Evolutionary conservation across 306 rosid genomes (phyloP).

Genomic region (Alnus glutinosa): DNA sequence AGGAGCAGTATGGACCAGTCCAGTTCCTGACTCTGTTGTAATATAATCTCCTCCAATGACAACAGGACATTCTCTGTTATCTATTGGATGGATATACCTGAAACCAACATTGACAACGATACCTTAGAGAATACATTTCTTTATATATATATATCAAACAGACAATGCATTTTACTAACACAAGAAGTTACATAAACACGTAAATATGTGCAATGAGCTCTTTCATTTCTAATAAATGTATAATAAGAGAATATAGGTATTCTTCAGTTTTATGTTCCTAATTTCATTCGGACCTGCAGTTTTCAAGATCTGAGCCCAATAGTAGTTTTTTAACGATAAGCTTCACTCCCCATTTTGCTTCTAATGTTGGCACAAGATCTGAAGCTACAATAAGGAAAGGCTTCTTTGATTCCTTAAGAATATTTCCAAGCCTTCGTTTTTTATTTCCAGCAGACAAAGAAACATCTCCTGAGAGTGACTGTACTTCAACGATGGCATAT

Average conservation of each 20-base stretch:
- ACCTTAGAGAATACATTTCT: conserved; percentile 20
- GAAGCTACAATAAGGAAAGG: conserved; percentile 82
- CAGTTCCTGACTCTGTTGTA: conserved; percentile 94
- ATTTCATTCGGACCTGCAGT: conserved; percentile 62
- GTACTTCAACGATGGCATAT: conserved; percentile 85
- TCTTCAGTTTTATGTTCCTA: conserved; percentile 20
- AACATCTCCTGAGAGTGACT: conserved; percentile 43
- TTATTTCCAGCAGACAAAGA: conserved; percentile 54
- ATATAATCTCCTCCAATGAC: conserved; percentile 96
- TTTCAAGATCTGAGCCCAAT: conserved; percentile 86
- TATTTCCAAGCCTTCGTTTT: conserved; percentile 60
- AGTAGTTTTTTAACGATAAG: conserved; percentile 60
- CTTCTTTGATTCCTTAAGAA: conserved; percentile 71
- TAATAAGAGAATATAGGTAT: conserved; percentile 18
- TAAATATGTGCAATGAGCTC: conserved; percentile 3
- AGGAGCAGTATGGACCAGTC: conserved; percentile 98
- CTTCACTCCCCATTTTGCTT: conserved; percentile 86
- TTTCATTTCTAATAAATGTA: background rate
- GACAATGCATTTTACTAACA: conserved; percentile 12
- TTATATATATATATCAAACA: conserved; percentile 18
- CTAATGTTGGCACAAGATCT: conserved; percentile 83
- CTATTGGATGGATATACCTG: conserved; percentile 87
- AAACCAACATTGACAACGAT: conserved; percentile 23
- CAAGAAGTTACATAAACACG: conserved; percentile 16
- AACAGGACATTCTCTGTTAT: conserved; percentile 71